Conservation (phyloP, 192 early-diverging fungal species). For the Phycomyces blakesleeanus region DNA sequence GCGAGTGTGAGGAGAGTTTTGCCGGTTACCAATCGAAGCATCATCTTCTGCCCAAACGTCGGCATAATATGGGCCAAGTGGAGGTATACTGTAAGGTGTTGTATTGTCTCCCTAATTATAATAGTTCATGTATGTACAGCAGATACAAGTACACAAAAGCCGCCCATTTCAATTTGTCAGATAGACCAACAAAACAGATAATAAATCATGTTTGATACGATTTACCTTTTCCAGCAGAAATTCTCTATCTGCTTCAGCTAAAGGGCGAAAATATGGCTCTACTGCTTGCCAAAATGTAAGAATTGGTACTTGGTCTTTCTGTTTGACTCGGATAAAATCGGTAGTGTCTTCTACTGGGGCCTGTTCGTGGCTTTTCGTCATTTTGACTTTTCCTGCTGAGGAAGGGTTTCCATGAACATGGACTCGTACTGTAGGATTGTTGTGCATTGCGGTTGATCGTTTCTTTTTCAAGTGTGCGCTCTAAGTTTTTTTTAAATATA, state of each 20-base stretch:
- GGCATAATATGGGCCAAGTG: slow-evolving; percentile 71
- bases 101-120: slow-evolving; percentile 49
- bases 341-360: slow-evolving; percentile 5
- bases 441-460: slow-evolving; percentile 1
- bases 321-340: slow-evolving; percentile 32
- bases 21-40: slow-evolving; percentile 3
- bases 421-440: slow-evolving; percentile 1
- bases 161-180: too few relatives aligned
- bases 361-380: neutral
- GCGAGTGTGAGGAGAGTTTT: slow-evolving; percentile 34
- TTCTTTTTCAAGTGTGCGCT: slow-evolving; percentile 11
- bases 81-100: slow-evolving; percentile 65
- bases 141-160: too few relatives aligned
- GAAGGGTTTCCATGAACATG: neutral
- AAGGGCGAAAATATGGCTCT: slow-evolving; percentile 80
- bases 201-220: slow-evolving; percentile 47
- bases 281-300: slow-evolving; percentile 75
- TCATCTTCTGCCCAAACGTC: slow-evolving; percentile 65
- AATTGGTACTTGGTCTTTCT: slow-evolving; percentile 74
- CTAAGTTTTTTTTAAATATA: too few relatives aligned
- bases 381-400: neutral
- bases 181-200: too few relatives aligned
- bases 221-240: slow-evolving; percentile 58
- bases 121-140: too few relatives aligned
- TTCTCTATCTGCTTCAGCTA: slow-evolving; percentile 76